phyloP scores from a whole-genome alignment of 306 rosid genomes.

The Hylodesmum podocarpum region DNA sequence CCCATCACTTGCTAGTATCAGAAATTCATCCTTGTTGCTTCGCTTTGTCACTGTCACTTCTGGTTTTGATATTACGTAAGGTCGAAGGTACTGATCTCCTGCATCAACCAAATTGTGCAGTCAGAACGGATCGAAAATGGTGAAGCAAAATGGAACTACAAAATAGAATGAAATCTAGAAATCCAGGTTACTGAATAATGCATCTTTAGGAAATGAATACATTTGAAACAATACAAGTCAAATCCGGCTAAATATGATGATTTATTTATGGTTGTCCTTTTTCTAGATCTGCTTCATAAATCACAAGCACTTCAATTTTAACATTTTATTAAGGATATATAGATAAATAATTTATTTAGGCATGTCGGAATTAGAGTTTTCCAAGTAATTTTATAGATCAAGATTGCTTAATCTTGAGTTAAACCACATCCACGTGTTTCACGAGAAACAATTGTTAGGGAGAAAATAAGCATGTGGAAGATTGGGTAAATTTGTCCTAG shows the following conservation, averaged over 20 bases:
- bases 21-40: slow-evolving; percentile 67
- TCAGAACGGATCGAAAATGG: background rate
- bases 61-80: slow-evolving; percentile 79
- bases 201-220: background rate
- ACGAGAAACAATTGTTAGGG: slow-evolving; percentile 1
- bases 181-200: background rate
- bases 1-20: slow-evolving; percentile 85
- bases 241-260: background rate
- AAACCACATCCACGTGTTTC: slow-evolving; percentile 2
- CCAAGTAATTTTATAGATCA: slow-evolving; percentile 2
- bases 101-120: background rate
- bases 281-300: background rate
- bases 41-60: slow-evolving; percentile 79
- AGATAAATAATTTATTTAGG: background rate
- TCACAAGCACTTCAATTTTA: background rate
- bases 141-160: background rate
- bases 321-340: background rate
- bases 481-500: background rate
- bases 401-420: background rate
- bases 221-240: background rate
- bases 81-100: slow-evolving; percentile 84
- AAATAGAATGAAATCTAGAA: too few species aligned
- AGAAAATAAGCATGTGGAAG: background rate
- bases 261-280: background rate
- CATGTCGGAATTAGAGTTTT: background rate